Evolutionary conservation across 1,284 basidiomycete genomes (phyloP), one percentile per base, ranked within the genome.

Genomic region (Cryptococcus hybrid): DNA sequence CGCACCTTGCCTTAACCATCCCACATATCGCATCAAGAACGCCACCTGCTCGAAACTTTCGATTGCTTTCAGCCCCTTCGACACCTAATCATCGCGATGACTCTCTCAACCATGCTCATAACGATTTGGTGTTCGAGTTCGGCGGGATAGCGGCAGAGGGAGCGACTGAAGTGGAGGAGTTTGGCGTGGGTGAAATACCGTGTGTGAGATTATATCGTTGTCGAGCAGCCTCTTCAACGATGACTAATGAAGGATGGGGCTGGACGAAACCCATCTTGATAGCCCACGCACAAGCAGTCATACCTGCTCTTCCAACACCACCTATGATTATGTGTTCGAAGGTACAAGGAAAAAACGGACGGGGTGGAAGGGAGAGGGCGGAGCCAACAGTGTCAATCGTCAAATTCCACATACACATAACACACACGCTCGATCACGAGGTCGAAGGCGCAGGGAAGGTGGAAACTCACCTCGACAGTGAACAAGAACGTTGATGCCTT

Each of bases 281-380:
- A 71, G 91, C 83, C 95, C 95, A 98, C 63, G 88, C 89, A 67
- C 89, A 92, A 1, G 94, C 94, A 39, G 97, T 84, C 44, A 98
- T 82, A 1, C 94, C 94, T 0, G 95, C 95, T 34, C 95, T 84
- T 0, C 95, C 95, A 4, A 99, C 89, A 5, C 95, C 95, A 54
- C 74, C 75, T 76, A 43, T 44, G 47, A 50, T 9, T n/a, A 44
- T 11, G 7, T 5, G 6, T 3, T 15, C 7, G 7, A 44, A 7
- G 5, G 43, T n/a, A 6, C 12, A 43, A 18, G 1, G n/a, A 18
- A 44, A n/a, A 44, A 24, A 44, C 12, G n/a, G n/a, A 44, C n/a
- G 43, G 24, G 43, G 13, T 7, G 11, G 43, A 44, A 44, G 9
- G 13, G 43, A 18, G 43, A n/a, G 43, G 24, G 13, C n/a, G n/a